A percentile compares a stretch with the other conserved stretches of the same genome.
These are phyloP conservation scores for Coccomyxa subellipsoidea DNA, from an alignment of 163 green algal genomes.

Conservation along the genomic window DNA sequence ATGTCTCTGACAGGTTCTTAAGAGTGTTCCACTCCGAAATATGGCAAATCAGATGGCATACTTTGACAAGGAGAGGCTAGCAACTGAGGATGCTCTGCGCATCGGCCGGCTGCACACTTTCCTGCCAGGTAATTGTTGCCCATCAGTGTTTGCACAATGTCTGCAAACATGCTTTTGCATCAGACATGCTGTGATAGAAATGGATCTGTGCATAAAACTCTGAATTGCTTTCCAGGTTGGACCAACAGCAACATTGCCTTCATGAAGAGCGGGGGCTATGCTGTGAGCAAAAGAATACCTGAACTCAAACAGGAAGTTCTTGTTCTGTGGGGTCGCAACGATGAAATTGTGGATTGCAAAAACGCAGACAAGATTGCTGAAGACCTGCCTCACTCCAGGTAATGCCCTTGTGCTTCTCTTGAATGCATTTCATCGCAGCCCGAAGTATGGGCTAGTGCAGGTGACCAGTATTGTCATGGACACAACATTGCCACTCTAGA, in stretches of 20 bases:
- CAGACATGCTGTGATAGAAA: background rate
- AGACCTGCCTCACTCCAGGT: constrained; percentile 43
- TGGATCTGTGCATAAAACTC: too few relatives aligned
- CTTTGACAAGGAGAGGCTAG: constrained; percentile 66
- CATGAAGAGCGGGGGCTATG: constrained; percentile 88
- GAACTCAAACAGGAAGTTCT: constrained; percentile 61
- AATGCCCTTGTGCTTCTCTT: too few relatives aligned
- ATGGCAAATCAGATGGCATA: constrained; percentile 74
- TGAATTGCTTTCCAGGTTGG: too few relatives aligned
- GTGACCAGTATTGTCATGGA: too few relatives aligned
- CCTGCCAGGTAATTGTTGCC: constrained; percentile 35
- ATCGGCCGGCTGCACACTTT: constrained; percentile 78
- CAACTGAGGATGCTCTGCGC: constrained; percentile 81
- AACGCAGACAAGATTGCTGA: constrained; percentile 48
- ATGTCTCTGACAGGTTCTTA: constrained; percentile 38
- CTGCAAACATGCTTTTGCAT: too few relatives aligned
- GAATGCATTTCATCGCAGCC: too few relatives aligned
- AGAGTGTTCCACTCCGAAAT: constrained; percentile 35
- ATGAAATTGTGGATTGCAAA: constrained; percentile 78
- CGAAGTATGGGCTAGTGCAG: too few relatives aligned
- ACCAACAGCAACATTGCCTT: constrained; percentile 86
- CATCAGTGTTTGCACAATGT: too few relatives aligned
- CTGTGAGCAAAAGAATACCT: constrained; percentile 57
- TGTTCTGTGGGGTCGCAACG: constrained; percentile 84
- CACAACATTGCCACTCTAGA: too few relatives aligned